Evolutionary conservation across 2,329 filamentous ascomycete species (phyloP), one percentile per base, ranked within the genome.

Genomic region (Verticillium klebahnii): DNA sequence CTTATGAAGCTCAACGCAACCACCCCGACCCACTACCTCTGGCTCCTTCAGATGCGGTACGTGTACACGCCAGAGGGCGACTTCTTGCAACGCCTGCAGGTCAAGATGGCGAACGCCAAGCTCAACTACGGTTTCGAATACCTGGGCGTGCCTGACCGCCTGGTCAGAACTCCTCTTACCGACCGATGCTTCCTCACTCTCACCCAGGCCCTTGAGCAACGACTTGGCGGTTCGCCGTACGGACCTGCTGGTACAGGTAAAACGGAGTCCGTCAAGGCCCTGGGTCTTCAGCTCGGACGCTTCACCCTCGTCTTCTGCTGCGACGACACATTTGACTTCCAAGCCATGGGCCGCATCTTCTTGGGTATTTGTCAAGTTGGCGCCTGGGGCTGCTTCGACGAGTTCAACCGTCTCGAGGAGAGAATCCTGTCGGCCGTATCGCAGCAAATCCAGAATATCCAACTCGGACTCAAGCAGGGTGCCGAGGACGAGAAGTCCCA

Each of bases 301-400:
- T 99, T 99, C 75, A 99, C 96, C 1, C 86, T 99, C 31, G 96
- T 99, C 32, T 99, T 99, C 81, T 99, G 96, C 76, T 99, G 95
- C 80, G 95, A 99, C 73, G 95, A 99, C 77, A 99, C 95, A 0
- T 99, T 99, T 71, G 95, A 99, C 75, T 99, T 98, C 82, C 95
- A 99, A 72, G 95, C 95, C 58, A 99, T 99, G 95, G 96, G 96
- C 15, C 92, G 95, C 68, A 99, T 99, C 69, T 99, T 99, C 85
- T 84, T 99, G 39, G 95, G 95, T 84, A 96, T 99, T 65, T 99
- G 96, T 74, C 95, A 99, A 75, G 95, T 99, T 57, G 95, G 95
- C 74, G 95, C 95, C 5, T 99, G 95, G 95, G 96, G 96, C 70
- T 99, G 95, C 81, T 99, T 99, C 76, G 95, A 99, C 72, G 95